Conservation (phyloP, 768 basidiomycete genomes). For the Tremella yokohamensis region DNA sequence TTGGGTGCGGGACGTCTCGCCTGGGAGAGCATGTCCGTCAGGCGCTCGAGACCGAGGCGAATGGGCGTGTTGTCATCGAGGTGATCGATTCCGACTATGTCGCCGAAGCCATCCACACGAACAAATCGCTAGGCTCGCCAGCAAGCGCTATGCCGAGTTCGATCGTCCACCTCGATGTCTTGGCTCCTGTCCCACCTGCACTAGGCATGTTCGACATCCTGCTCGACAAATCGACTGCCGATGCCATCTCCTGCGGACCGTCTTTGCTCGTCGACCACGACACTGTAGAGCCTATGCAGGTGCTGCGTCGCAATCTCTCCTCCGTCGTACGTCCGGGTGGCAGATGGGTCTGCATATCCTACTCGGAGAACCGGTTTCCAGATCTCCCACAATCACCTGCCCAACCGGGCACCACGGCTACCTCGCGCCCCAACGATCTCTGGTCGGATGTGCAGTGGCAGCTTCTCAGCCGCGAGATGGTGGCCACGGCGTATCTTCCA, state of each 20-base stretch:
- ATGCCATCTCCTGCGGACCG: conserved; percentile 42
- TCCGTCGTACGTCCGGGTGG: conserved; percentile 9
- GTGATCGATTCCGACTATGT: conserved; percentile 40
- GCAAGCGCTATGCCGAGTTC: background rate
- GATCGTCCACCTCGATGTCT: background rate
- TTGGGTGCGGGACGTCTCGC: conserved; percentile 38
- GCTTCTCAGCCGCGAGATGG: too few relatives aligned
- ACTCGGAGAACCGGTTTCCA: conserved; percentile 23
- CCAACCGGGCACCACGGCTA: background rate
- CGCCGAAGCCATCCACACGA: conserved; percentile 3
- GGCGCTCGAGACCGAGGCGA: background rate
- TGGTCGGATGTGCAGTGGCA: too few relatives aligned
- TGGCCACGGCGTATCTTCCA: too few relatives aligned
- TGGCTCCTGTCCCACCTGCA: background rate
- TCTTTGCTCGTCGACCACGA: background rate
- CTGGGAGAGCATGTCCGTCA: conserved; percentile 18
- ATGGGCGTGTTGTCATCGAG: conserved; percentile 7
- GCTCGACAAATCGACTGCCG: conserved; percentile 42
- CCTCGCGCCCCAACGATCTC: too few relatives aligned
- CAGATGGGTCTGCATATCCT: conserved; percentile 27
- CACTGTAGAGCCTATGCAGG: conserved; percentile 17
- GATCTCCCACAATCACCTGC: background rate
- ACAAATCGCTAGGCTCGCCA: background rate
- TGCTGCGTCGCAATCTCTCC: conserved; percentile 19
- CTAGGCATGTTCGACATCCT: conserved; percentile 21